Evolutionary conservation across 768 basidiomycete species (phyloP), one percentile per base, ranked within the genome.

Genomic region (Pleurotus tuoliensis): DNA sequence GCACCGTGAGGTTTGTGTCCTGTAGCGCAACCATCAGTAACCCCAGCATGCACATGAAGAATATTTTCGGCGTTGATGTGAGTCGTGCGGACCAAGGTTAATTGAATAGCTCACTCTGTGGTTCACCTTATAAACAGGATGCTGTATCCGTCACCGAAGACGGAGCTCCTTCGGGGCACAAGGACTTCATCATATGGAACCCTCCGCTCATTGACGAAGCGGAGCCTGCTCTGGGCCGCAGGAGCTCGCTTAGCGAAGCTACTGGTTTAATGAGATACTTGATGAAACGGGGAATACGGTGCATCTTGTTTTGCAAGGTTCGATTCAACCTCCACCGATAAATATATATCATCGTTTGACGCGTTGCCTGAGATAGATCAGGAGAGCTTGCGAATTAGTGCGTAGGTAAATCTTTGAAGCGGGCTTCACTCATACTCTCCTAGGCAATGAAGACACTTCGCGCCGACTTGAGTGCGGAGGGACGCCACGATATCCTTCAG

Each of bases 251-350:
- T 56, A 71, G 74, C 3, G 88, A 96, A 63, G 88, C 90, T 2
- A 86, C 82, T 1, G 66, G 71, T 2, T 61, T 95, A 45, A 91
- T 94, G 85, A 76, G 81, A 46, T 91, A 82, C 66, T 71, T 95
- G 50, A 92, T 96, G 89, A 86, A 86, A 58, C 78, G 82, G 3
- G 93, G 93, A 2, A 68, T 94, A 27, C 76, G 91, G 30, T 84
- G 87, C 4, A 94, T 96, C 58, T 70, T 96, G n/a, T 96, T 95
- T 66, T 94, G 92, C 76, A 89, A 90, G 76, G 91, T 87, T 51
- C 9, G 30, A 34, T 13, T 61, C 60, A 49, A 15, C 39, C 30
- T 11, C 9, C 11, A 46, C 22, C 30, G 30, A 34, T 34, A 11
- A 34, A 34, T 9, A 34, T 34, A 34, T 34, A 11, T 8, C 30